These are phyloP conservation scores for Fusarium zealandicum DNA, from an alignment of 2,329 filamentous ascomycete genomes.

Conservation along the genomic window DNA sequence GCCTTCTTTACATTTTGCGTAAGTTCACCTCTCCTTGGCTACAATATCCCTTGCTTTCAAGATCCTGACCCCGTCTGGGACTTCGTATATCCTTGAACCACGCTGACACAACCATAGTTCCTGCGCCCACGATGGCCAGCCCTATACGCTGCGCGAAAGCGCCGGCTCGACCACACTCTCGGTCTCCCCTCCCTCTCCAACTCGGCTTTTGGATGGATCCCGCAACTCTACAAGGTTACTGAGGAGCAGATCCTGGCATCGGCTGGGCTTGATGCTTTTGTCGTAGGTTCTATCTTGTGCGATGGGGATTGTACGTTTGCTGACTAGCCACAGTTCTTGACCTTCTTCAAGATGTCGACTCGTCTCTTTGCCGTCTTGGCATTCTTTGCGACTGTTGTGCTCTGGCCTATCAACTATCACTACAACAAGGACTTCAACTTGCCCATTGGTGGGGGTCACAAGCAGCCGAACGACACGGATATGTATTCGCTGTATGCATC, in stretches of 20 bases:
- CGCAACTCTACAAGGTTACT: constrained; percentile 80
- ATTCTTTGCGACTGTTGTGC: constrained; percentile 80
- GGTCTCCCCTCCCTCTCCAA: constrained; percentile 81
- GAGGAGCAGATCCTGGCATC: constrained; percentile 90
- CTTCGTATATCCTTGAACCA: not conserved
- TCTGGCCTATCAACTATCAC: constrained; percentile 83
- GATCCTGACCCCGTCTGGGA: too few relatives aligned
- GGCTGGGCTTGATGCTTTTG: constrained; percentile 93
- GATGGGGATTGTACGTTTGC: not conserved
- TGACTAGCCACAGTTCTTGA: constrained; percentile 68
- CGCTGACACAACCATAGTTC: constrained; percentile 57
- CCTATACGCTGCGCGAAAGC: constrained; percentile 88
- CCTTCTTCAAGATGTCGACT: constrained; percentile 95
- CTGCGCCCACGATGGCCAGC: constrained; percentile 90
- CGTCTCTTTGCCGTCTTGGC: constrained; percentile 81
- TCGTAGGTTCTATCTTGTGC: constrained; percentile 59
- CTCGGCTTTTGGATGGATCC: constrained; percentile 92
- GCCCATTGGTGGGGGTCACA: not conserved
- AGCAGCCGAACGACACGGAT: not conserved
- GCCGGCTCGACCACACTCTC: constrained; percentile 66
- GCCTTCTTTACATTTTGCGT: constrained; percentile 82
- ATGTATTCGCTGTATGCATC: constrained; percentile 12
- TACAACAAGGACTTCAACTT: constrained; percentile 46
- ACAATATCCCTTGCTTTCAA: not conserved
- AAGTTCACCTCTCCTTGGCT: constrained; percentile 42